Evolutionary conservation across 2,329 filamentous ascomycete genomes (phyloP).

Genomic region (Fusarium sp.): DNA sequence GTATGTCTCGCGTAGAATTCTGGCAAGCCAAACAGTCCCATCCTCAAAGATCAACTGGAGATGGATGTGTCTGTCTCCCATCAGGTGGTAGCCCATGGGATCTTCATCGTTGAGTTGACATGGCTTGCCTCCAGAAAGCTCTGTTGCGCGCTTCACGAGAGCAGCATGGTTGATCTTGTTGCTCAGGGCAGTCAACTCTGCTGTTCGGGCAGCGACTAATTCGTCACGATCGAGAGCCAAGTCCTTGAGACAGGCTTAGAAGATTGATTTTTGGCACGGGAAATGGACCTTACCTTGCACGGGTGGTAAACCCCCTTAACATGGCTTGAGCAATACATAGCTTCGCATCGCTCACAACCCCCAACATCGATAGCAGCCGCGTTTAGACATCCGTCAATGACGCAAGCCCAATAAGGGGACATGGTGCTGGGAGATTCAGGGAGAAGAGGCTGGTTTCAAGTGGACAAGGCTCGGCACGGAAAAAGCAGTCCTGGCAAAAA

Average conservation of each 20-base stretch:
- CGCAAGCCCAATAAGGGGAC: slow-evolving; percentile 11
- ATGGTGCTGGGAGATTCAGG: background rate
- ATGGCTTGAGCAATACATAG: slow-evolving; percentile 16
- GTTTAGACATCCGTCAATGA: background rate
- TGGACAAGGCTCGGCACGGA: background rate
- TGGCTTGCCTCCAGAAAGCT: slow-evolving; percentile 25
- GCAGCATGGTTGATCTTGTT: slow-evolving; percentile 28
- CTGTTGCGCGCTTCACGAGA: slow-evolving; percentile 22
- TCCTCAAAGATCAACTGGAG: slow-evolving; percentile 20
- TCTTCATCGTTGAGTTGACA: slow-evolving; percentile 24
- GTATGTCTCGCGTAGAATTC: slow-evolving; percentile 17
- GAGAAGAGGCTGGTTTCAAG: background rate
- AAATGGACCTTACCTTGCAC: slow-evolving; percentile 3
- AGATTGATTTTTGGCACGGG: background rate
- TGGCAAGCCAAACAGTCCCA: slow-evolving; percentile 15
- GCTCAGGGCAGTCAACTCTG: slow-evolving; percentile 26
- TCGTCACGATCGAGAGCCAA: slow-evolving; percentile 30
- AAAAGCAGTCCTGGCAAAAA: background rate
- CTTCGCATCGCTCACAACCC: slow-evolving; percentile 8
- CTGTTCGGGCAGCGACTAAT: slow-evolving; percentile 27
- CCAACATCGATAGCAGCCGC: slow-evolving; percentile 14
- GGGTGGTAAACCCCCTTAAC: background rate
- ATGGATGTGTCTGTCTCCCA: slow-evolving; percentile 24
- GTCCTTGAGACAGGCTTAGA: slow-evolving; percentile 1
- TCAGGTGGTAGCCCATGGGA: background rate